phyloP scores from a whole-genome alignment of 495 filamentous ascomycete genomes.

The Saxophila tyrrhenica region DNA sequence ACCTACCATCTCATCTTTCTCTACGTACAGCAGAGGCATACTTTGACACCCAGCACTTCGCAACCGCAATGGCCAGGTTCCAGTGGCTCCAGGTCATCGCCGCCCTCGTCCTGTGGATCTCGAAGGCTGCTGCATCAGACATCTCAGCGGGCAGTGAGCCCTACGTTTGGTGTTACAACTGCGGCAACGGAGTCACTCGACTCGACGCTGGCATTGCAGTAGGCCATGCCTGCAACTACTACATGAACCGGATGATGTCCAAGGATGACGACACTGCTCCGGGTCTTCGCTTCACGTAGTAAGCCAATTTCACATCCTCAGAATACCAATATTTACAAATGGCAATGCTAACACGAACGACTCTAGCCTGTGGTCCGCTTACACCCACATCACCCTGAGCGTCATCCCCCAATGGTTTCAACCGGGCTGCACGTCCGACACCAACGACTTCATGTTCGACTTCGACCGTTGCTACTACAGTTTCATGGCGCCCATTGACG shows the following conservation, averaged over 20 bases:
- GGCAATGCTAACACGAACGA: not conserved
- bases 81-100: not conserved
- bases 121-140: not conserved
- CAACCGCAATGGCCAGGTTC: not conserved
- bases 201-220: not conserved
- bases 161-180: not conserved
- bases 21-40: too few relatives aligned
- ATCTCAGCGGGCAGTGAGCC: not conserved
- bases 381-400: not conserved
- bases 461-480: constrained; percentile 1
- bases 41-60: too few relatives aligned
- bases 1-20: too few relatives aligned
- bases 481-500: constrained; percentile 2
- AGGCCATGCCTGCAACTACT: not conserved
- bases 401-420: not conserved
- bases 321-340: not conserved
- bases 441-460: not conserved
- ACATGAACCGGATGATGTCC: not conserved
- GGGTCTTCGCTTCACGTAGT: not conserved
- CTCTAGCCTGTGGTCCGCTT: not conserved
- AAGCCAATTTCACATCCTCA: not conserved
- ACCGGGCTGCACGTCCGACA: not conserved
- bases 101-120: not conserved
- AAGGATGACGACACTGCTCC: not conserved
- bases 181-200: not conserved